phyloP scores from a whole-genome alignment of 805 yeast species.

The Ogataea methanolica region DNA sequence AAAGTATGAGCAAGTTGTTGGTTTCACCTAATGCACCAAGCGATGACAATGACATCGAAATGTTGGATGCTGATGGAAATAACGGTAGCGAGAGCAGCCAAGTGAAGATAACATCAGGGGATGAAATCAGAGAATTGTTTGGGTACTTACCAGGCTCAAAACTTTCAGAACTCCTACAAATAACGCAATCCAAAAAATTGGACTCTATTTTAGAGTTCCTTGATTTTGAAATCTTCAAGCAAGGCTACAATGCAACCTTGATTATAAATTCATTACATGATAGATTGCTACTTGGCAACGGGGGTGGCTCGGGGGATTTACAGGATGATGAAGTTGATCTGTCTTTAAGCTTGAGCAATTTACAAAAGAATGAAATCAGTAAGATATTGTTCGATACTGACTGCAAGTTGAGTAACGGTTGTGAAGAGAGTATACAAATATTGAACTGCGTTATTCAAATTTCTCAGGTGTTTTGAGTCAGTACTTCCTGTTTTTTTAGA shows the following conservation, averaged over 20 bases:
- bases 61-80: conserved; percentile 14
- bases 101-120: conserved; percentile 8
- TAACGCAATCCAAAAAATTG: conserved; percentile 18
- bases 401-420: conserved; percentile 70
- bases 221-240: conserved; percentile 23
- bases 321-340: conserved; percentile 29
- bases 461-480: conserved; percentile 32
- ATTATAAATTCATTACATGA: conserved; percentile 30
- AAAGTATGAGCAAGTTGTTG: conserved; percentile 68
- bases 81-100: conserved; percentile 1
- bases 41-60: conserved; percentile 31
- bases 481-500: too few relatives aligned
- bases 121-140: conserved; percentile 27
- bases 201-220: conserved; percentile 22
- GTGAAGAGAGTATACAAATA: conserved; percentile 83
- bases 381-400: conserved; percentile 69
- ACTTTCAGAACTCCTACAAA: conserved; percentile 14
- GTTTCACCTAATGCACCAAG: conserved; percentile 4
- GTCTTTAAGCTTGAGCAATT: conserved; percentile 51
- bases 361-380: conserved; percentile 63
- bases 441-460: conserved; percentile 57
- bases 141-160: conserved; percentile 28
- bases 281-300: conserved; percentile 22
- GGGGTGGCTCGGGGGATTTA: conserved; percentile 16
- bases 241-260: conserved; percentile 30